Percentiles rank a stretch among this genome's conserved stretches.
phyloP scores from a whole-genome alignment of 1,284 basidiomycete species.

The Irpex sp. region DNA sequence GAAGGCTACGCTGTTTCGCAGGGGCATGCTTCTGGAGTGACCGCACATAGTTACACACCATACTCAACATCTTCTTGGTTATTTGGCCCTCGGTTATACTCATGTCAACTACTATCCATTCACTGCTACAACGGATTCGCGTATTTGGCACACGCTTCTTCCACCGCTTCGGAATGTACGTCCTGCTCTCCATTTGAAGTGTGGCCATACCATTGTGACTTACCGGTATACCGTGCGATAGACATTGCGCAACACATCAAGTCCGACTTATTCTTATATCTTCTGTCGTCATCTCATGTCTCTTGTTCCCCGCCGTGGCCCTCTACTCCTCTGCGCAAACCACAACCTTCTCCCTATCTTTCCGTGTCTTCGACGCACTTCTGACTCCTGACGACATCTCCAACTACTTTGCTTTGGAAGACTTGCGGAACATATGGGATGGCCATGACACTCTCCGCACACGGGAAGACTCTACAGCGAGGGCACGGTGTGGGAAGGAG shows the following conservation, averaged over 20 bases:
- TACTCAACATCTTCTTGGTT: background rate
- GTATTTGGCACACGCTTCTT: constrained; percentile 51
- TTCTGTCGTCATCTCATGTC: constrained; percentile 91
- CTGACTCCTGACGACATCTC: constrained; percentile 48
- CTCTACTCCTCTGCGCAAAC: constrained; percentile 75
- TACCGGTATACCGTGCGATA: constrained; percentile 24
- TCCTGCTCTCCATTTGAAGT: constrained; percentile 19
- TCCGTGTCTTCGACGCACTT: constrained; percentile 59
- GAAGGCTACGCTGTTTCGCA: background rate
- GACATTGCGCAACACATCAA: constrained; percentile 86
- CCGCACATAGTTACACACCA: background rate
- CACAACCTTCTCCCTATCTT: constrained; percentile 56
- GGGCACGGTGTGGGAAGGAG: constrained; percentile 68
- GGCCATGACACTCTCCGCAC: constrained; percentile 56
- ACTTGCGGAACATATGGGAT: constrained; percentile 69
- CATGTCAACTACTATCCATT: background rate
- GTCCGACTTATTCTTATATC: constrained; percentile 93
- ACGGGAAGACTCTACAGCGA: constrained; percentile 66
- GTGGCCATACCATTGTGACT: background rate
- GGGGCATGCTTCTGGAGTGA: background rate
- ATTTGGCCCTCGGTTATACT: background rate
- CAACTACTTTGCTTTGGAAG: constrained; percentile 50
- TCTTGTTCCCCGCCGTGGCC: constrained; percentile 90
- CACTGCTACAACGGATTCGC: constrained; percentile 32
- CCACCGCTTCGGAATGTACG: constrained; percentile 74